Evolutionary conservation across 73 alveolate genomes (phyloP), one percentile per base, ranked within the genome.

Genomic region (Paramecium bursaria): DNA sequence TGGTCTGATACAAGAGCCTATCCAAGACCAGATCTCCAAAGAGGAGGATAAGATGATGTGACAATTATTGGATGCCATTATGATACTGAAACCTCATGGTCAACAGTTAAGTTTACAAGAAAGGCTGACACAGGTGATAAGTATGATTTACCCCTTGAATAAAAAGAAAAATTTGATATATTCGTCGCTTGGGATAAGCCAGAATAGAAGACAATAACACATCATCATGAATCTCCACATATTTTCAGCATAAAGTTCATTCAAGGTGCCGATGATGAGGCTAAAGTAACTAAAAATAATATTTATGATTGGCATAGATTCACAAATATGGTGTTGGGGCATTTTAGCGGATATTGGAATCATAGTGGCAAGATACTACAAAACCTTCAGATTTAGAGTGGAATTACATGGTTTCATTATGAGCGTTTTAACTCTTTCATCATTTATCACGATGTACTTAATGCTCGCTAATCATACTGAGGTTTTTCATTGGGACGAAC

Each of bases 241-340:
- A 11, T 50, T 13, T 33, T 57, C 9, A 0, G 6, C 11, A n/a
- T 57, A 1, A 23, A 23, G 26, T 57, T 57, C 14, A 57, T 44
- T 3, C 29, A 57, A 25, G 76, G 50, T 2, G 49, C 51, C 13
- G 76, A 44, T 3, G 17, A 30, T 3, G 31, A 57, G n/a, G 76
- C 29, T 27, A 44, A 17, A 5, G 50, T 26, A 10, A 25, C 21
- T 2, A 50, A 25, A 1, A 26, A 57, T 13, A 50, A 19, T n/a
- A 14, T 25, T 23, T 25, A 57, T 30, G 21, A 23, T n/a, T 57
- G 31, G 21, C 76, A 57, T 27, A 57, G 31, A 27, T 57, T 48
- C 51, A 29, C 76, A 3, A 57, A 57, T 10, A 25, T 57, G 11
- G 49, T 57, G 76, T 57, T 57, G 76, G 76, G 76, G 76, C 1